Percentiles rank a stretch among this genome's conserved stretches.
phyloP scores from a whole-genome alignment of 1,139 yeast genomes.

The Blastobotrys malaysiensis region DNA sequence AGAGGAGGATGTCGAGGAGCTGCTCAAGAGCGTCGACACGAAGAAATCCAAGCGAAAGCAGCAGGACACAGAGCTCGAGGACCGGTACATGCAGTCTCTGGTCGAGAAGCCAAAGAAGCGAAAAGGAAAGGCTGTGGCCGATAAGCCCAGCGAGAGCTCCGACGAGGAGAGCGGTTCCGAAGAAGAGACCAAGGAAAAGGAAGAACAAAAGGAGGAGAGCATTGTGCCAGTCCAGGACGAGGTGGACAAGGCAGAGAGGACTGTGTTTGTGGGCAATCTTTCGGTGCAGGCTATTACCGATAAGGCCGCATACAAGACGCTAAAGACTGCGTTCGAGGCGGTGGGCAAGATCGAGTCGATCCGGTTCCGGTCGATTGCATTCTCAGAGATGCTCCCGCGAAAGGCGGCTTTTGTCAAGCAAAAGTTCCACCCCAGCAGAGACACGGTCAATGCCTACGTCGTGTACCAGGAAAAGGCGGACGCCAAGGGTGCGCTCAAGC shows the following conservation, averaged over 20 bases:
- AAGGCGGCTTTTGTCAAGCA: slow-evolving; percentile 86
- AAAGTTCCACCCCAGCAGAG: slow-evolving; percentile 69
- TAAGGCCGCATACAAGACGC: slow-evolving; percentile 54
- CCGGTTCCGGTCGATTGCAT: slow-evolving; percentile 89
- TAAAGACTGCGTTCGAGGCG: slow-evolving; percentile 55
- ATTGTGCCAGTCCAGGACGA: slow-evolving; percentile 36
- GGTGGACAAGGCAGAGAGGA: slow-evolving; percentile 78
- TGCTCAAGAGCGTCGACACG: slow-evolving; percentile 16
- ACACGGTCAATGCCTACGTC: slow-evolving; percentile 80
- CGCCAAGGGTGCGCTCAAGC: slow-evolving; percentile 45
- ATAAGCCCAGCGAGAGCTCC: slow-evolving; percentile 11
- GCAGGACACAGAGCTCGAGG: slow-evolving; percentile 25
- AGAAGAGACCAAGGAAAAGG: slow-evolving; percentile 19
- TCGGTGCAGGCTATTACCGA: slow-evolving; percentile 59
- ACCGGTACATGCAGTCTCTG: slow-evolving; percentile 19
- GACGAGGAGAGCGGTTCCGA: slow-evolving; percentile 22
- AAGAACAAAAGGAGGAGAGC: slow-evolving; percentile 16
- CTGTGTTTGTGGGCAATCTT: slow-evolving; percentile 87
- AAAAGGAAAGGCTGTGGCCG: background rate
- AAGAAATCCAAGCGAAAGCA: slow-evolving; percentile 22
- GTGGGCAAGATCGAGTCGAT: slow-evolving; percentile 65
- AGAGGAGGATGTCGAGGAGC: slow-evolving; percentile 14
- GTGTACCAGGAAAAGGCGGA: slow-evolving; percentile 59
- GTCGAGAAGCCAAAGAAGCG: slow-evolving; percentile 18
- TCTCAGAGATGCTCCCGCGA: slow-evolving; percentile 82